phyloP scores from a whole-genome alignment of 257 asterid species.

The Solanum bulbocastanum region DNA sequence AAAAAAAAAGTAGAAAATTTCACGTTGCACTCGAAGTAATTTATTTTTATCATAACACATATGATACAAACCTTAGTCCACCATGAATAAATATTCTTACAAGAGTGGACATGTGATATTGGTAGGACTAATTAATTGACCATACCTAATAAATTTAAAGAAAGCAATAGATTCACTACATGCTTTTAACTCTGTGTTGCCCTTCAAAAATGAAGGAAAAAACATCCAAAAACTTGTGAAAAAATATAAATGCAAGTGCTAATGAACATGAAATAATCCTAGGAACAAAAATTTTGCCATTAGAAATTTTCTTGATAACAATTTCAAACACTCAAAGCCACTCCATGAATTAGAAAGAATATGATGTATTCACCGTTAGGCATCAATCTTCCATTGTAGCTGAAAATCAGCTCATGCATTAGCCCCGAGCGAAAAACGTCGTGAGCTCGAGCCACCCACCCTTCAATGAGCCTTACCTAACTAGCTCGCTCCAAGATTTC shows the following conservation, averaged over 20 bases:
- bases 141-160: conserved; percentile 26
- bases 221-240: conserved; percentile 38
- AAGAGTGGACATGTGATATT: not conserved
- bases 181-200: conserved; percentile 23
- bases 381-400: conserved; percentile 22
- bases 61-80: not conserved
- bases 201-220: conserved; percentile 40
- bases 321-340: conserved; percentile 17
- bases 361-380: conserved; percentile 27
- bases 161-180: conserved; percentile 53
- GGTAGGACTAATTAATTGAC: conserved; percentile 9
- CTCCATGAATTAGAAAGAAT: conserved; percentile 40
- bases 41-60: not conserved
- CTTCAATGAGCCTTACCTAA: no score
- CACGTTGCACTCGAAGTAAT: no score
- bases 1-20: not conserved
- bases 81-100: not conserved
- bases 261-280: conserved; percentile 21
- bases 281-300: conserved; percentile 2
- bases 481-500: no score
- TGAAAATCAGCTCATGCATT: conserved; percentile 64
- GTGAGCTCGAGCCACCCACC: no score
- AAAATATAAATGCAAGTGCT: conserved; percentile 23
- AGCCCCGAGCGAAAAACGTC: conserved; percentile 43
- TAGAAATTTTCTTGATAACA: conserved; percentile 9